phyloP scores from a whole-genome alignment of 148 eudicot genomes.

The Agrostemma githago region DNA sequence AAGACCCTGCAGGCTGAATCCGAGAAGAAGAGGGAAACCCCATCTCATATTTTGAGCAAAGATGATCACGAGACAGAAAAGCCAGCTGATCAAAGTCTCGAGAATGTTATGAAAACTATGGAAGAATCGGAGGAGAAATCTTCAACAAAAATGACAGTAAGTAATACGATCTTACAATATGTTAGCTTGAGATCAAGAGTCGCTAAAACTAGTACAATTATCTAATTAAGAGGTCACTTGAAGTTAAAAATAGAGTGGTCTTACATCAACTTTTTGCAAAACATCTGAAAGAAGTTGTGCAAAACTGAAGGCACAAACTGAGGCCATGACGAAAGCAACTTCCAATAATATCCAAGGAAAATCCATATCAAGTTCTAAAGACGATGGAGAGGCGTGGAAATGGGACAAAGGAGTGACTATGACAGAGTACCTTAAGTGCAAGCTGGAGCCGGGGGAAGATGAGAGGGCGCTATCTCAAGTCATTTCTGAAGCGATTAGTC shows the following conservation, averaged over 20 bases:
- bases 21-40: too few species aligned
- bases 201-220: background rate
- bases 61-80: too few species aligned
- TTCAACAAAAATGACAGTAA: background rate
- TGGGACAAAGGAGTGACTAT: constrained; percentile 67
- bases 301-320: constrained; percentile 25
- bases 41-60: too few species aligned
- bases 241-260: background rate
- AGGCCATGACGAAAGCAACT: constrained; percentile 38
- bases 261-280: too few species aligned
- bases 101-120: background rate
- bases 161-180: background rate
- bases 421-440: constrained; percentile 61
- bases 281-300: background rate
- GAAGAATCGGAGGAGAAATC: constrained; percentile 16
- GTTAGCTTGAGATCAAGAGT: background rate
- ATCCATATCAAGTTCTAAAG: constrained; percentile 21
- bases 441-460: constrained; percentile 77
- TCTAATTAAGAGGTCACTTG: background rate
- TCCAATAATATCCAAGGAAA: constrained; percentile 47
- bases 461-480: constrained; percentile 67
- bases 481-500: constrained; percentile 63
- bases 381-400: constrained; percentile 19
- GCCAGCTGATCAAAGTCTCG: background rate
- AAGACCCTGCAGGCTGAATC: too few species aligned